Base-by-base conservation (phyloP, 1,284 basidiomycete species). In the Anthracocystis panici-leucophaei region DNA sequence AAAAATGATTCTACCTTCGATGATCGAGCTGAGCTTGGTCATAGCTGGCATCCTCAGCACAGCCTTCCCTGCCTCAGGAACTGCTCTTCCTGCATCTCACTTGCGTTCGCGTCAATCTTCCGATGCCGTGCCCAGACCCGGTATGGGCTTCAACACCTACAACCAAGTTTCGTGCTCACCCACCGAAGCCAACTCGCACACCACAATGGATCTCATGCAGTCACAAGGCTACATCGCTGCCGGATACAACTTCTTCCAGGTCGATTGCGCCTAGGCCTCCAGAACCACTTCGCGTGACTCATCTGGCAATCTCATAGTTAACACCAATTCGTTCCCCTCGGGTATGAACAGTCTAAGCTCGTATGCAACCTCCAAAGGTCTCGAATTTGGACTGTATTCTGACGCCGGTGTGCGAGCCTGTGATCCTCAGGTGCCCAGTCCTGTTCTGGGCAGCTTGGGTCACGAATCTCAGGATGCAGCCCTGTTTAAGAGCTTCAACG, bases 381-480 rank as follows among this genome's bases (percentile, higher is more conserved):
- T 89, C 20, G 87, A 88, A 77, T 87, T 87, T 58, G 88, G 88
- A 0, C 88, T 89, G 21, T 89, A 89, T 75, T 88, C 87, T 50
- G 84, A 84, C 61, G 88, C 88, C 2, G 88, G 88, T 68, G 85
- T 82, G 85, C 85, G 72, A 29, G 44, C 56, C 25, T 78, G 67
- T 38, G 57, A 69, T 62, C 86, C 86, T 14, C 35, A 54, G 11
- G 41, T 41, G 1, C 65, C 66, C 16, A 65, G 64, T 27, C 50
- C 85, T 2, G 85, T 80, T 8, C 87, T 87, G 40, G 88, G 88
- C 16, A 88, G 88, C 5, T 81, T 89, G 2, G 88, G 86, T 21
- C 85, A 87, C 63, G 88, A 89, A 79, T 81, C 86, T 40, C 86
- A 88, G 59, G 88, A 89, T 67, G 88, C 88, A 7, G 88, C 74